phyloP scores from a whole-genome alignment of 768 basidiomycete genomes.

The Russula vinacea region DNA sequence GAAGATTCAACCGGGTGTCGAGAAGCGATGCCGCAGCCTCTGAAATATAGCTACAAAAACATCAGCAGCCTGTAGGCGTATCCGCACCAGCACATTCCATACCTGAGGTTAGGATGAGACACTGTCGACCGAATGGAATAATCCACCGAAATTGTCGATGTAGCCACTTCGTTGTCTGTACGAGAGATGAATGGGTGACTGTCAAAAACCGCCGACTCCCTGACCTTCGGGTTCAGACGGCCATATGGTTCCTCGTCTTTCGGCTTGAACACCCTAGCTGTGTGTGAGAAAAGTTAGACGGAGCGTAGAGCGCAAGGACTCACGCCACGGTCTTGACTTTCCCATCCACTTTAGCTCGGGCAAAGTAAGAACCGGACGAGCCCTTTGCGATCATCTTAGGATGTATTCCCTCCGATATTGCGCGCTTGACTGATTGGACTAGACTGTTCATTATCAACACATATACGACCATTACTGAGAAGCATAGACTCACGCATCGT shows the following conservation, averaged over 20 bases:
- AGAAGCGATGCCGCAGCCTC: conserved; percentile 86
- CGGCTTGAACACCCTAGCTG: conserved; percentile 78
- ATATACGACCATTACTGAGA: neutral
- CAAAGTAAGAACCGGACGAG: conserved; percentile 89
- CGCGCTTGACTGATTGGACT: conserved; percentile 60
- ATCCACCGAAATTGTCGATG: conserved; percentile 87
- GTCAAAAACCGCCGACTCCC: conserved; percentile 17
- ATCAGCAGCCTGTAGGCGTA: conserved; percentile 5
- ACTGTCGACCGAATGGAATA: conserved; percentile 85
- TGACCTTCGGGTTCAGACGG: conserved; percentile 78
- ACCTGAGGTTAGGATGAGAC: conserved; percentile 90
- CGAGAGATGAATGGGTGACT: conserved; percentile 4
- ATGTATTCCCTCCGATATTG: conserved; percentile 75
- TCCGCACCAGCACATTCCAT: neutral
- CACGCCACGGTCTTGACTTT: conserved; percentile 78
- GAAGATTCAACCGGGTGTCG: conserved; percentile 65
- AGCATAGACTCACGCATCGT: conserved; percentile 55
- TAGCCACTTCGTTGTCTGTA: conserved; percentile 83
- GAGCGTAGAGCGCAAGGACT: conserved; percentile 34
- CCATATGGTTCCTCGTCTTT: conserved; percentile 92
- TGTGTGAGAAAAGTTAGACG: neutral
- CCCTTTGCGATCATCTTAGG: conserved; percentile 91
- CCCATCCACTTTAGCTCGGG: conserved; percentile 75
- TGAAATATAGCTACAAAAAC: conserved; percentile 65
- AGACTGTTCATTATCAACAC: conserved; percentile 41